Evolutionary conservation across 148 eudicot species (phyloP).

Genomic region (Suaeda aralocaspica): DNA sequence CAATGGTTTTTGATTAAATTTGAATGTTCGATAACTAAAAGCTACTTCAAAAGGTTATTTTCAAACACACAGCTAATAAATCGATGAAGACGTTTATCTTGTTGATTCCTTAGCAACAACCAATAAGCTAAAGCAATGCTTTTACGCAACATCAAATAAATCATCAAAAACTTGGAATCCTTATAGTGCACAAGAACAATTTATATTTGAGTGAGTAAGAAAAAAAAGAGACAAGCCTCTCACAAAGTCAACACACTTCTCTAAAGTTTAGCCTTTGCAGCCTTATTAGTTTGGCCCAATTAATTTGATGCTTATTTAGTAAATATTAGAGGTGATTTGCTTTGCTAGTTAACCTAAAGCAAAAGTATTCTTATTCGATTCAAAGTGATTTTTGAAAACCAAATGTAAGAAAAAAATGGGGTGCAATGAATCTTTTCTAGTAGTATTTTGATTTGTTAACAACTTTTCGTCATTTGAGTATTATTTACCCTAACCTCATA

Average conservation of each 20-base stretch:
- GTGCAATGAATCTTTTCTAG: background rate
- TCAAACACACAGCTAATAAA: too few relatives aligned
- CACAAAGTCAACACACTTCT: slow-evolving; percentile 1
- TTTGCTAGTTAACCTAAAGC: slow-evolving; percentile 6
- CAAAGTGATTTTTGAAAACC: slow-evolving; percentile 1
- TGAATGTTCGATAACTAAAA: too few relatives aligned
- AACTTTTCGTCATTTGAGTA: background rate
- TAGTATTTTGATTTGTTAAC: background rate
- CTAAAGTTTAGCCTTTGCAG: background rate
- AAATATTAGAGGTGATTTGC: background rate
- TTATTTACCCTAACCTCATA: too few relatives aligned
- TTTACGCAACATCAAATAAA: too few relatives aligned
- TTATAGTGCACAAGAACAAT: background rate
- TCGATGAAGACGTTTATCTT: too few relatives aligned
- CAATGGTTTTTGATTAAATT: too few relatives aligned
- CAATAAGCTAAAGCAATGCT: too few relatives aligned
- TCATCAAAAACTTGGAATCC: background rate
- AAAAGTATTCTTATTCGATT: slow-evolving; percentile 23
- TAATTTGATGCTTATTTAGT: background rate
- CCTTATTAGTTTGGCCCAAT: too few relatives aligned
- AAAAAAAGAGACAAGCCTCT: background rate
- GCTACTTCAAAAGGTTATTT: too few relatives aligned
- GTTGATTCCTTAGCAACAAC: too few relatives aligned
- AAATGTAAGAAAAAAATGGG: background rate
- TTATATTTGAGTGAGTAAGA: background rate